Conservation (phyloP, 106 monocot genomes). For the Phalaenopsis equestris region DNA sequence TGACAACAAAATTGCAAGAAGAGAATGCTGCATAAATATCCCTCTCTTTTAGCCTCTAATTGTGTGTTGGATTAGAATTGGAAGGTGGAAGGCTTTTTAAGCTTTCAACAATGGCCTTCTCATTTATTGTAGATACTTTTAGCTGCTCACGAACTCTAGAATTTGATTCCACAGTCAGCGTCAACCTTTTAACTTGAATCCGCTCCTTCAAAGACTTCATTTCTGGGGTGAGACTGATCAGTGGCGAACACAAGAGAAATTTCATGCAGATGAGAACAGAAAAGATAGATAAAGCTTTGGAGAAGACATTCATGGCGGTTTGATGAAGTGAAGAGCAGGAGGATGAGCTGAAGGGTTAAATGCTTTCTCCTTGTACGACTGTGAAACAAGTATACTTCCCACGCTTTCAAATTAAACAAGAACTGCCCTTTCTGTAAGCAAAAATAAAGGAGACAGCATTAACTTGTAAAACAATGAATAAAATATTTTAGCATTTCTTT, state of each 20-base stretch:
- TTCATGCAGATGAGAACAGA: neutral
- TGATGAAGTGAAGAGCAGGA: neutral
- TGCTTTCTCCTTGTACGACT: too few relatives aligned
- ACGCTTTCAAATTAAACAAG: neutral
- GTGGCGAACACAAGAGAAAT: neutral
- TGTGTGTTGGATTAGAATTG: neutral
- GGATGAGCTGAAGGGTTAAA: neutral
- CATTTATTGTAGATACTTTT: neutral
- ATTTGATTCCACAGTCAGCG: neutral
- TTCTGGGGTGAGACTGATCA: neutral
- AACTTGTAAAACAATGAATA: neutral
- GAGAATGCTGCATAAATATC: neutral
- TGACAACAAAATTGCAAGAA: neutral
- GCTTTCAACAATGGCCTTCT: neutral
- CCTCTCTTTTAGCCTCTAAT: neutral
- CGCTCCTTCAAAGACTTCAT: neutral
- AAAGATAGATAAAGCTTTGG: too few relatives aligned
- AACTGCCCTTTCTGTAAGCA: neutral
- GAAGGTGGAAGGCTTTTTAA: neutral
- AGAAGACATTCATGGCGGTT: neutral
- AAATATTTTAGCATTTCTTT: neutral
- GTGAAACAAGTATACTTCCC: too few relatives aligned
- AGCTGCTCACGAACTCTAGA: neutral
- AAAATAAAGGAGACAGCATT: neutral
- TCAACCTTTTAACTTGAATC: neutral